Evolutionary conservation across 441 rosid species (phyloP).

Genomic region (Macaranga tanarius): DNA sequence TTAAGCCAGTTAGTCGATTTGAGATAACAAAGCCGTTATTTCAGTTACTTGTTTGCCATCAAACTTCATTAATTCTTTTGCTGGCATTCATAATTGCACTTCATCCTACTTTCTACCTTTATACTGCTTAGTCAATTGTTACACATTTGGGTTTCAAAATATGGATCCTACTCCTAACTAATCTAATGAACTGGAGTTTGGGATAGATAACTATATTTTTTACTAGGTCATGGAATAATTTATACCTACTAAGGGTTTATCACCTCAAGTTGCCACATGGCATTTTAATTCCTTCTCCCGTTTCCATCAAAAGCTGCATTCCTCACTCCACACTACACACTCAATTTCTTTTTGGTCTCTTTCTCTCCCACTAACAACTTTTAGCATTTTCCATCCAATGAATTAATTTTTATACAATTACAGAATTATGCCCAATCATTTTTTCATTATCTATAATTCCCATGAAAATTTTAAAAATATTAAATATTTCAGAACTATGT

Average conservation of each 20-base stretch:
- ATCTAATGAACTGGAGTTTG: too few relatives aligned
- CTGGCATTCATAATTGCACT: constrained; percentile 1
- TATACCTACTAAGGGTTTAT: neutral
- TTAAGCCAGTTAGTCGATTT: neutral
- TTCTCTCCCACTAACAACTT: neutral
- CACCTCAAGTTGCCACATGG: too few relatives aligned
- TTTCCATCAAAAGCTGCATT: neutral
- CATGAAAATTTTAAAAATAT: neutral
- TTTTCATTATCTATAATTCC: too few relatives aligned
- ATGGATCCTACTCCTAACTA: neutral
- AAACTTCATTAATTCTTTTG: too few relatives aligned
- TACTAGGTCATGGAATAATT: neutral
- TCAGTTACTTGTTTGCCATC: neutral
- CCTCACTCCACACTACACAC: neutral
- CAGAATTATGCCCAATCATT: too few relatives aligned
- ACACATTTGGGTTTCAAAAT: neutral
- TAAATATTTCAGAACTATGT: neutral
- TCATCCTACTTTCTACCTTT: neutral
- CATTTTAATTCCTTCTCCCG: neutral
- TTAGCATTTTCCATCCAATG: neutral
- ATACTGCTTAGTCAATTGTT: neutral
- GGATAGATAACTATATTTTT: too few relatives aligned
- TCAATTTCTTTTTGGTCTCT: neutral
- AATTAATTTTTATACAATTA: too few relatives aligned
- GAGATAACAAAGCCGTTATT: neutral